Evolutionary conservation across 441 rosid species (phyloP).

Genomic region (Adansonia grandidieri): DNA sequence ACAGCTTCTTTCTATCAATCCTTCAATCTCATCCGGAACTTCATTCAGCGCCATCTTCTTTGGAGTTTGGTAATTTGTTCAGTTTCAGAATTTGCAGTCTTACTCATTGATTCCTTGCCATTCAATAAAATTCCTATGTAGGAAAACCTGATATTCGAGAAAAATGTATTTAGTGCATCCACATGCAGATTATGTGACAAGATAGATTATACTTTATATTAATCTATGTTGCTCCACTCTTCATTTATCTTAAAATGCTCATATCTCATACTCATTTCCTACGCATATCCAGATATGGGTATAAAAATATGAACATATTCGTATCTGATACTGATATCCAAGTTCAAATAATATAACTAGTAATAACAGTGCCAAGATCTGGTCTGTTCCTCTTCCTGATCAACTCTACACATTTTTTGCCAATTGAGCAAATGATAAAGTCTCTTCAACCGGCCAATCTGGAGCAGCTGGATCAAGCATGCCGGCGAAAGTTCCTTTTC

Average conservation of each 20-base stretch:
- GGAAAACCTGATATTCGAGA: neutral
- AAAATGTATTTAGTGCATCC: neutral
- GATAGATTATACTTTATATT: conserved; percentile 11
- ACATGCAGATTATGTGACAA: neutral
- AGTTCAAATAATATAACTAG: neutral
- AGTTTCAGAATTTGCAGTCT: neutral
- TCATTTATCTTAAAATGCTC: no score
- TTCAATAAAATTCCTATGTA: neutral
- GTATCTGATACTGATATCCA: no score
- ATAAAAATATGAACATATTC: no score
- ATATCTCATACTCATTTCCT: no score
- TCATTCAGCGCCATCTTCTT: conserved; percentile 2
- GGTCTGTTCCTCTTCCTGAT: conserved; percentile 65
- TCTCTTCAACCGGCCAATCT: conserved; percentile 69
- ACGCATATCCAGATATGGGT: no score
- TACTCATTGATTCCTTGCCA: conserved; percentile 7
- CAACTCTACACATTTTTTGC: conserved; percentile 59
- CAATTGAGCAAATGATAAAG: conserved; percentile 51
- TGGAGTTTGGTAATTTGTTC: neutral
- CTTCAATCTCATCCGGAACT: neutral
- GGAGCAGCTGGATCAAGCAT: conserved; percentile 57
- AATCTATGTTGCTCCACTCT: neutral
- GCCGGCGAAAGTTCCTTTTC: conserved; percentile 49
- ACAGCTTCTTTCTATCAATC: no score
- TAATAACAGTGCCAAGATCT: conserved; percentile 51